phyloP scores from a whole-genome alignment of 495 filamentous ascomycete genomes.

The Penicilliopsis zonata region DNA sequence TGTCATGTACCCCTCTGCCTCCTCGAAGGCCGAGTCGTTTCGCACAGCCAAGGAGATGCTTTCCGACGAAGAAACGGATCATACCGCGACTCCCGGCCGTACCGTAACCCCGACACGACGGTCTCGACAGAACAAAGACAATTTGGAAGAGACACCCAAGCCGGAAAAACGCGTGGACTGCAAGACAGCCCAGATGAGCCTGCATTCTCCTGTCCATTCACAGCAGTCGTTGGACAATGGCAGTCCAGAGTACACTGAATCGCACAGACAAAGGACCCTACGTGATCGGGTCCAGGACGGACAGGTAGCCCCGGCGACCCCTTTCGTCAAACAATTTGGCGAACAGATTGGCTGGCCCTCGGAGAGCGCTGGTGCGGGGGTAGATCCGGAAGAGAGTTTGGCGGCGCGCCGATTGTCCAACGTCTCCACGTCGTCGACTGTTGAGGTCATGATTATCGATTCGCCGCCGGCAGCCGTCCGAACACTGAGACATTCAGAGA shows the following conservation, averaged over 20 bases:
- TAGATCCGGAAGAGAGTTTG: slow-evolving; percentile 17
- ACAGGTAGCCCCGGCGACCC: slow-evolving; percentile 9
- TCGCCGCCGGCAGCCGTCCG: slow-evolving; percentile 36
- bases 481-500: slow-evolving; percentile 56
- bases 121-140: slow-evolving; percentile 4
- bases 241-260: too few species aligned
- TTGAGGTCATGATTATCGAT: slow-evolving; percentile 62
- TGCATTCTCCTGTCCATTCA: too few species aligned
- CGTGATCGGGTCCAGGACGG: slow-evolving; percentile 21
- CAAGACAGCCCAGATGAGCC: too few species aligned
- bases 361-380: slow-evolving; percentile 26
- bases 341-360: slow-evolving; percentile 34
- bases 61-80: slow-evolving; percentile 50
- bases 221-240: too few species aligned
- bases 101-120: slow-evolving; percentile 1
- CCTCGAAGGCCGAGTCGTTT: slow-evolving; percentile 58
- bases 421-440: slow-evolving; percentile 55
- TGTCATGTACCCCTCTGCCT: slow-evolving; percentile 21
- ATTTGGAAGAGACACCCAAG: too few species aligned
- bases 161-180: too few species aligned
- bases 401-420: slow-evolving; percentile 40
- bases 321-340: slow-evolving; percentile 27
- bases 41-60: slow-evolving; percentile 56
- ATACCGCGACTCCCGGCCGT: slow-evolving; percentile 35
- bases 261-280: slow-evolving; percentile 18